Base-by-base conservation (phyloP, 768 basidiomycete genomes). In the Trametes cubensis region DNA sequence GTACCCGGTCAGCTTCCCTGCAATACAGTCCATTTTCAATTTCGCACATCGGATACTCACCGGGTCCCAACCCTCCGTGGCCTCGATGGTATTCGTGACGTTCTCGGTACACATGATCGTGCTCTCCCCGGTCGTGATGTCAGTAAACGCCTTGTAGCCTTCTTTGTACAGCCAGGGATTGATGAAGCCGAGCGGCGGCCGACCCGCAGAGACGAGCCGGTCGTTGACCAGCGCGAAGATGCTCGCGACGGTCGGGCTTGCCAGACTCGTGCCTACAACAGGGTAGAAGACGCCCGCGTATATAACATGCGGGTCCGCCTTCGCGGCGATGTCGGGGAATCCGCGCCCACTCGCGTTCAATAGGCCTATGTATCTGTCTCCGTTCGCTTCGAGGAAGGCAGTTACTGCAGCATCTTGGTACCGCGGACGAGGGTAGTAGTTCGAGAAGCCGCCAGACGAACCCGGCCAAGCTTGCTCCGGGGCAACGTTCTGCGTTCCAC, bases 191-290 rank as follows among this genome's bases (percentile, higher is more conserved):
- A 77, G 70, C 6, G 74, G 47, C 4, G 70, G 58, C 48, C 64
- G 63, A 0, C 72, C 70, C 20, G 58, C 62, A 6, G 69, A 50
- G 26, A 74, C 42, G 17, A 68, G 66, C 4, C 69, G 68, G 62
- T 75, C 74, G 52, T 77, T 77, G 30, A 90, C 71, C 62, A 90
- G 79, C 13, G 87, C 78, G 13, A 89, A 74, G 53, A 90, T 75
- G 23, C 79, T 83, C 10, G 88, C 81, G 54, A 91, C 85, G 0
- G 85, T 77, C 1, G 89, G 89, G 7, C 85, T 68, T 0, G 87
- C 68, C n/a, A n/a, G n/a, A n/a, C n/a, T n/a, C n/a, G n/a, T n/a
- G n/a, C n/a, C n/a, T n/a, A n/a, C n/a, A n/a, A n/a, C n/a, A n/a
- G n/a, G n/a, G n/a, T n/a, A n/a, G n/a, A n/a, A n/a, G n/a, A n/a